Evolutionary conservation across 2,329 filamentous ascomycete species (phyloP).

Genomic region (Exophiala calicioides): DNA sequence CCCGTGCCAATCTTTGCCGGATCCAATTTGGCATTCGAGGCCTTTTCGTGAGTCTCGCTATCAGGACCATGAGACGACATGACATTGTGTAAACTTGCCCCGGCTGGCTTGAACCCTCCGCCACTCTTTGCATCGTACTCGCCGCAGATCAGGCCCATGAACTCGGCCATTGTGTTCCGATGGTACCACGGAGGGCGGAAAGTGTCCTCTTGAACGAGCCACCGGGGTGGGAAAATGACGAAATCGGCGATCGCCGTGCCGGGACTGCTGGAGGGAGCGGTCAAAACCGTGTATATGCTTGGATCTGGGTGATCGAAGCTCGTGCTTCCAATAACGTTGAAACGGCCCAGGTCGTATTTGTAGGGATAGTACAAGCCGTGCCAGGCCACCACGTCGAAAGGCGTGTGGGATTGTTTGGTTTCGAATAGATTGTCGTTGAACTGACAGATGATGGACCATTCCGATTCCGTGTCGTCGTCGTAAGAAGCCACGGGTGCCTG

Average conservation of each 20-base stretch:
- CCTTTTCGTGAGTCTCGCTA: conserved; percentile 55
- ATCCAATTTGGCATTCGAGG: conserved; percentile 53
- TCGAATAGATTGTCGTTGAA: conserved; percentile 62
- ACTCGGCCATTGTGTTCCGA: conserved; percentile 43
- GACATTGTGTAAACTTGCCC: conserved; percentile 66
- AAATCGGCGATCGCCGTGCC: conserved; percentile 40
- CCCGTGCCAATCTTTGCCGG: conserved; percentile 59
- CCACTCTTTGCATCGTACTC: conserved; percentile 60
- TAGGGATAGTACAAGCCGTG: conserved; percentile 63
- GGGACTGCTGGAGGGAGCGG: conserved; percentile 36
- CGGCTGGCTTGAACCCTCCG: conserved; percentile 61
- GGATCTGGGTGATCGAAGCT: conserved; percentile 45
- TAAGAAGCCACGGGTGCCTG: conserved; percentile 61
- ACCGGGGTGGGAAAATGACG: conserved; percentile 43
- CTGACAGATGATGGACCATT: conserved; percentile 60
- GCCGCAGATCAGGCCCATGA: conserved; percentile 63
- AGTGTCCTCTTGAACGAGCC: conserved; percentile 42
- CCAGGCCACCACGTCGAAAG: conserved; percentile 73
- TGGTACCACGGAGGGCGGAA: conserved; percentile 47
- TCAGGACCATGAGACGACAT: conserved; percentile 69
- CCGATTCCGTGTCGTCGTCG: conserved; percentile 50
- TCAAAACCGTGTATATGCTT: conserved; percentile 44
- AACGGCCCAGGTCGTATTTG: conserved; percentile 46
- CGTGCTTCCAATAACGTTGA: conserved; percentile 43
- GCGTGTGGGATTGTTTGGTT: conserved; percentile 63